These are phyloP conservation scores for Phytophthora pistaciae DNA, from an alignment of 352 stramenopile species.

Conservation along the genomic window DNA sequence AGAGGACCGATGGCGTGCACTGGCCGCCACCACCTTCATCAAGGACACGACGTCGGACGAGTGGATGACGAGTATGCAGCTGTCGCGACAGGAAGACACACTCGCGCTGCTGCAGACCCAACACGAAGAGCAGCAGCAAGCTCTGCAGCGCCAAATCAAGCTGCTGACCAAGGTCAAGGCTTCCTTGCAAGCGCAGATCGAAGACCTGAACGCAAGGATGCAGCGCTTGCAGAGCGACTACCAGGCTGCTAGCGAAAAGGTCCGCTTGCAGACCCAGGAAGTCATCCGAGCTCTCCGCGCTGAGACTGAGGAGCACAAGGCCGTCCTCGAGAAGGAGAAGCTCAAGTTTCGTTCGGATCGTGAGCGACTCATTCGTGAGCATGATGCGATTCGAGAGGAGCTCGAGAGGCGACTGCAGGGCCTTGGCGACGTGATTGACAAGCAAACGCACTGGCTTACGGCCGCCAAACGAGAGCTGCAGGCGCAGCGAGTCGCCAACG, in stretches of 20 bases:
- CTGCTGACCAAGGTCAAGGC: constrained; percentile 52
- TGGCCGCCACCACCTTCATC: constrained; percentile 58
- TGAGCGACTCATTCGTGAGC: constrained; percentile 53
- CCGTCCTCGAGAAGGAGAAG: constrained; percentile 42
- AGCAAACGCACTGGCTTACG: constrained; percentile 77
- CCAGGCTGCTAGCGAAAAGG: constrained; percentile 56
- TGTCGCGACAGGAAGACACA: constrained; percentile 59
- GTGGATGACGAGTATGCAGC: constrained; percentile 75
- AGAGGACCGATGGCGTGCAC: constrained; percentile 63
- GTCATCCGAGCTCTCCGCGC: constrained; percentile 53
- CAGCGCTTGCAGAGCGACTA: constrained; percentile 54
- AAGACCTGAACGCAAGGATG: constrained; percentile 41
- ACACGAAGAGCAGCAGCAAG: constrained; percentile 50
- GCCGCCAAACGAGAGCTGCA: constrained; percentile 69
- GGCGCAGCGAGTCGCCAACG: constrained; percentile 73
- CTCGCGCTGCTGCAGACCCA: constrained; percentile 56
- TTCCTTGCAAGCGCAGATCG: constrained; percentile 46
- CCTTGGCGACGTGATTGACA: constrained; percentile 45
- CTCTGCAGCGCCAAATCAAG: constrained; percentile 58
- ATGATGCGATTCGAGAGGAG: constrained; percentile 46
- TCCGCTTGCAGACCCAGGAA: constrained; percentile 54
- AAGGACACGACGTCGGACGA: constrained; percentile 68
- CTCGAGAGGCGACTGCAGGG: constrained; percentile 49
- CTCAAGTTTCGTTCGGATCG: constrained; percentile 38
- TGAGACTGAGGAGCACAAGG: constrained; percentile 45